Evolutionary conservation across 2,329 filamentous ascomycete genomes (phyloP), one percentile per base, ranked within the genome.

Genomic region (Trichoderma asperellum): DNA sequence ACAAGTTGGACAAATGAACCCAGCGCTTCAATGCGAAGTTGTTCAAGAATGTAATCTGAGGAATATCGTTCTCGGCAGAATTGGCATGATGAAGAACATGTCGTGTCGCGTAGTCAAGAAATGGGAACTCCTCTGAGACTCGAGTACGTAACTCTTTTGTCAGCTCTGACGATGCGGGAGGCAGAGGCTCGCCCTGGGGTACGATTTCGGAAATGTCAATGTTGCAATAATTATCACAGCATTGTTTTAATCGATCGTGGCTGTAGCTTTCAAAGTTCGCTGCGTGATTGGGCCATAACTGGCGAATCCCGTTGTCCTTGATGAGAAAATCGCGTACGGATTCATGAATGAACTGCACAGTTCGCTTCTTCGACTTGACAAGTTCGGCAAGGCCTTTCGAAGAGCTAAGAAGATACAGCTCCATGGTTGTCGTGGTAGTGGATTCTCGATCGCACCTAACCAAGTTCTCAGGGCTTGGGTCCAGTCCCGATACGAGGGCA

Each of bases 311-410:
- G 0, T 72, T 60, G 1, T 79, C 78, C 12, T 78, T 78, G 2
- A 83, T 55, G 0, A 49, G 47, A 49, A 83, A 86, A 11, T 86
- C 83, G 6, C 79, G 73, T 0, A 86, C 83, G 0, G 84, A 84
- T 70, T 86, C 83, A 56, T 87, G 84, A 11, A 86, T 86, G 72
- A 58, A 85, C 68, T 85, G 84, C 2, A 85, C 79, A 0, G 72
- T 79, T 4, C 62, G 69, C 0, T 24, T 27, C 16, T 75, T 70
- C 0, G 73, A 71, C 37, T 73, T 77, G 0, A 77, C 81, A 1
- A 78, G 65, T 68, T 85, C 82, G 0, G 79, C 80, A n/a, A 86
- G 77, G 0, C 84, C 83, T 71, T 85, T 85, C 0, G 84, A 86
- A 0, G 75, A 79, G 60, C 71, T 76, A 0, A 81, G 62, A 0